These are phyloP conservation scores for Thelonectria rubi DNA, from an alignment of 2,329 filamentous ascomycete species.

Conservation along the genomic window DNA sequence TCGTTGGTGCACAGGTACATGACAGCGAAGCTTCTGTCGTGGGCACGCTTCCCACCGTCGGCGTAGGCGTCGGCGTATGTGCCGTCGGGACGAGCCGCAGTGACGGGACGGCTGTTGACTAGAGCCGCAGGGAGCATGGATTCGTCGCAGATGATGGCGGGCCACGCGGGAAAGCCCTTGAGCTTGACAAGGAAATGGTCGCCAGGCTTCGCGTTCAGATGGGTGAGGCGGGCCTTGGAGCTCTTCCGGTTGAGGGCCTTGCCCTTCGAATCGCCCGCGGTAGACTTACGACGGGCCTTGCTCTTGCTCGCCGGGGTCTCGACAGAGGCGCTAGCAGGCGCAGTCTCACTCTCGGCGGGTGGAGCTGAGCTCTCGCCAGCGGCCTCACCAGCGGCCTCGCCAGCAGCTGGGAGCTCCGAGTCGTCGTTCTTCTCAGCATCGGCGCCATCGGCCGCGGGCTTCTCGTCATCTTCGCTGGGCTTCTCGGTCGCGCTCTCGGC, in stretches of 20 bases:
- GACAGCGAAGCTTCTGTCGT: slow-evolving; percentile 88
- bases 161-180: slow-evolving; percentile 95
- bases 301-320: slow-evolving; percentile 46
- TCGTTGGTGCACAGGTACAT: slow-evolving; percentile 97
- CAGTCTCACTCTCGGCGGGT: slow-evolving; percentile 40
- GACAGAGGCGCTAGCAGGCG: slow-evolving; percentile 37
- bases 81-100: slow-evolving; percentile 82
- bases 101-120: slow-evolving; percentile 81
- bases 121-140: slow-evolving; percentile 87
- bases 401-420: slow-evolving; percentile 43
- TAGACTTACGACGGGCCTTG: slow-evolving; percentile 78
- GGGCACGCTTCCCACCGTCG: slow-evolving; percentile 85
- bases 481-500: slow-evolving; percentile 45
- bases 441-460: slow-evolving; percentile 38
- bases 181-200: slow-evolving; percentile 93
- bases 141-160: slow-evolving; percentile 92
- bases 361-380: slow-evolving; percentile 39
- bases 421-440: slow-evolving; percentile 65
- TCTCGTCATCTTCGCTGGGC: slow-evolving; percentile 40
- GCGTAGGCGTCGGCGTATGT: slow-evolving; percentile 87
- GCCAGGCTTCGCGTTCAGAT: slow-evolving; percentile 86
- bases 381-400: slow-evolving; percentile 45
- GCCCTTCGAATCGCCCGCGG: slow-evolving; percentile 70
- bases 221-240: slow-evolving; percentile 74
- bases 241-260: slow-evolving; percentile 90